These are phyloP conservation scores for Tetrahymena thermophila DNA, from an alignment of 73 alveolate genomes.

Conservation along the genomic window DNA sequence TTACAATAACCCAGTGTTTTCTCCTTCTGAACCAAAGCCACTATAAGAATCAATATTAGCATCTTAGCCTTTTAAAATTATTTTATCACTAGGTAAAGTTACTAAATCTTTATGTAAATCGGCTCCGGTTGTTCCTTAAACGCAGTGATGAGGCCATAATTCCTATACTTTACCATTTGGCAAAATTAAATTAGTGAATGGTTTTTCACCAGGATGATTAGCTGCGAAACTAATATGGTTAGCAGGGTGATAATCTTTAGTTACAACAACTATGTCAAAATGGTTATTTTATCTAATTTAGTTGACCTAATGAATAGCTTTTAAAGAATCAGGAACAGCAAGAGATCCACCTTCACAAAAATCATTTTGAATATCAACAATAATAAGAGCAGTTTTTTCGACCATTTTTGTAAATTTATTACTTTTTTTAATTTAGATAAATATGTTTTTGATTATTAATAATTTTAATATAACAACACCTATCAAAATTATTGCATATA, in stretches of 20 bases:
- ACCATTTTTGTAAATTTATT: not conserved
- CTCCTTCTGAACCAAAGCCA: constrained; percentile 84
- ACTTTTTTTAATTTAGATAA: not conserved
- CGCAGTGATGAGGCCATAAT: constrained; percentile 94
- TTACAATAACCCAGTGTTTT: constrained; percentile 63
- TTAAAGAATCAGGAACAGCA: constrained; percentile 62
- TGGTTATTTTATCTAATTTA: constrained; percentile 49
- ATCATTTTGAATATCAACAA: constrained; percentile 94
- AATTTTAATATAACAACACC: not conserved
- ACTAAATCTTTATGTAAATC: constrained; percentile 72
- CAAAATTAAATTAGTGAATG: constrained; percentile 17
- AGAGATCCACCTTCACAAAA: constrained; percentile 95
- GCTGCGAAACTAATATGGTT: constrained; percentile 77
- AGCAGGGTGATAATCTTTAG: constrained; percentile 88
- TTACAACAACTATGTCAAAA: constrained; percentile 56
- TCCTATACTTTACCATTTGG: constrained; percentile 49
- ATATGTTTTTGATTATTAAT: not conserved
- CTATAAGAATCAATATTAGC: constrained; percentile 71
- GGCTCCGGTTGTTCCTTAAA: constrained; percentile 81
- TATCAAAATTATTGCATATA: not conserved
- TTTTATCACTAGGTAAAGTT: constrained; percentile 51
- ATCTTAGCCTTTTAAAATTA: constrained; percentile 66
- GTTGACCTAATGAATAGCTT: constrained; percentile 78
- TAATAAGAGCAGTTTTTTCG: constrained; percentile 51
- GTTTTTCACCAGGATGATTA: constrained; percentile 56